A percentile compares a stretch with the other conserved stretches of the same genome.
phyloP scores from a whole-genome alignment of 768 basidiomycete species.

The Suillus sp. region DNA sequence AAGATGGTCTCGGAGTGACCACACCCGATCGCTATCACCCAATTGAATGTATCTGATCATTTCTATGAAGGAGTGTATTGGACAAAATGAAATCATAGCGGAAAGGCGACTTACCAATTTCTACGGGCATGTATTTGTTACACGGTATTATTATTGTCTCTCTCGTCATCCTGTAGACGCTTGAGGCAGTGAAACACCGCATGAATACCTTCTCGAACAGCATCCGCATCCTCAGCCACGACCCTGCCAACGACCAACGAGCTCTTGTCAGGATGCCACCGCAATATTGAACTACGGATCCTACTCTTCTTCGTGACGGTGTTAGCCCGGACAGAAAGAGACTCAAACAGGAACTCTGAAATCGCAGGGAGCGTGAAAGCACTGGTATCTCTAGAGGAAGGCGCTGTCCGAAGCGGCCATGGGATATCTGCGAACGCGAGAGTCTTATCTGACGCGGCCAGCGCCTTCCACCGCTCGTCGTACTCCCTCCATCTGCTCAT shows the following conservation, averaged over 20 bases:
- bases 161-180: slow-evolving; percentile 36
- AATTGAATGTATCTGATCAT: no score
- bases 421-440: slow-evolving; percentile 57
- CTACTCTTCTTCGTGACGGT: slow-evolving; percentile 50
- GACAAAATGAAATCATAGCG: no score
- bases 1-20: no score
- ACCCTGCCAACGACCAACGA: slow-evolving; percentile 45
- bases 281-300: slow-evolving; percentile 59
- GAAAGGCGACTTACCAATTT: no score
- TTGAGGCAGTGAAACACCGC: slow-evolving; percentile 42
- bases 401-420: slow-evolving; percentile 51
- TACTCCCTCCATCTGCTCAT: slow-evolving; percentile 53
- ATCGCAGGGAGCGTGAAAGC: slow-evolving; percentile 44
- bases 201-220: slow-evolving; percentile 49
- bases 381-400: slow-evolving; percentile 23
- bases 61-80: no score
- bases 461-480: slow-evolving; percentile 50
- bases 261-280: slow-evolving; percentile 73
- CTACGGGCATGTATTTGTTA: neutral
- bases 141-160: slow-evolving; percentile 4
- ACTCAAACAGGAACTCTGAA: slow-evolving; percentile 52
- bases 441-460: slow-evolving; percentile 33
- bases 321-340: slow-evolving; percentile 44
- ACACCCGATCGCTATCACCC: no score
- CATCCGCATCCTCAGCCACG: slow-evolving; percentile 44